These are phyloP conservation scores for Iberis amara DNA, from an alignment of 441 rosid species.

Conservation along the genomic window DNA sequence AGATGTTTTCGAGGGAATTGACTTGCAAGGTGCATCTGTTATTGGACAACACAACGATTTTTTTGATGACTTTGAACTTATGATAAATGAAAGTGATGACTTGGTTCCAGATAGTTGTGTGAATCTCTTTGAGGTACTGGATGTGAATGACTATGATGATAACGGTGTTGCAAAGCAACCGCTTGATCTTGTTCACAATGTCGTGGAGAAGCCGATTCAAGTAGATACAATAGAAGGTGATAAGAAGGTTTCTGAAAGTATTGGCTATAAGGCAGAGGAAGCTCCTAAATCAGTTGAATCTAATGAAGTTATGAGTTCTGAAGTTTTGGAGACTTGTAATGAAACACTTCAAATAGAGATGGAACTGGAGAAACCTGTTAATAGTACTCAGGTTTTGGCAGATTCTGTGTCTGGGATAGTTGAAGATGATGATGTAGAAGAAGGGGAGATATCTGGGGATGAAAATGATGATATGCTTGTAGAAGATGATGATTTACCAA, in stretches of 20 bases:
- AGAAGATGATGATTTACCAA: conserved; percentile 27
- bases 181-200: conserved; percentile 28
- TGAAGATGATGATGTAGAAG: conserved; percentile 53
- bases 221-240: conserved; percentile 26
- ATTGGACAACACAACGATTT: conserved; percentile 33
- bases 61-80: conserved; percentile 44
- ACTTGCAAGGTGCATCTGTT: conserved; percentile 29
- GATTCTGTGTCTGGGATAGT: conserved; percentile 26
- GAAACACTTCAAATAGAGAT: conserved; percentile 34
- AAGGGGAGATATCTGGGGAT: conserved; percentile 61
- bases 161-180: conserved; percentile 26
- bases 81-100: conserved; percentile 38
- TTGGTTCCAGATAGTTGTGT: conserved; percentile 29
- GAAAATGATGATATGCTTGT: conserved; percentile 29
- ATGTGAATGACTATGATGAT: conserved; percentile 28
- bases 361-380: conserved; percentile 30
- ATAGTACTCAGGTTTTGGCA: conserved; percentile 21
- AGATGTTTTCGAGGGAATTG: conserved; percentile 29
- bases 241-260: conserved; percentile 23
- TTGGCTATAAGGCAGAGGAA: conserved; percentile 22
- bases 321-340: conserved; percentile 26
- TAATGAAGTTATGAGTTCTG: conserved; percentile 27
- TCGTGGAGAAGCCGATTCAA: conserved; percentile 30
- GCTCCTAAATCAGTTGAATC: conserved; percentile 18
- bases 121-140: conserved; percentile 20